A percentile compares a stretch with the other conserved stretches of the same genome.
Conservation (phyloP, 306 rosid species). For the Medicago arabica region DNA sequence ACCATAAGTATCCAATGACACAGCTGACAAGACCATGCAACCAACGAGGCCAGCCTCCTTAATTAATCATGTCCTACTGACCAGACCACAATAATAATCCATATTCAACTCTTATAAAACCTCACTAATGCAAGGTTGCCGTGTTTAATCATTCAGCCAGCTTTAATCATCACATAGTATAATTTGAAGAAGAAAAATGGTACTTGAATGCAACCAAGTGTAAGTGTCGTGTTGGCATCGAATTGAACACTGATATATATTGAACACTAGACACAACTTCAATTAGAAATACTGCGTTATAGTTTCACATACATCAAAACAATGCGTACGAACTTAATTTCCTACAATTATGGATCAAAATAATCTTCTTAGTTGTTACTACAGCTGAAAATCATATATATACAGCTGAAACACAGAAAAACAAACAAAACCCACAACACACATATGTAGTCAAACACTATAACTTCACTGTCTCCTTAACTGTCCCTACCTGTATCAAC, state of each 20-base stretch:
- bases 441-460: constrained; percentile 50
- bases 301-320: background rate
- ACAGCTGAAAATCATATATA: constrained; percentile 49
- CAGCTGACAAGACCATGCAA: constrained; percentile 18
- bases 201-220: background rate
- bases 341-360: constrained; percentile 43
- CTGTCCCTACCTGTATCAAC: constrained; percentile 53
- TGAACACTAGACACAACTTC: background rate
- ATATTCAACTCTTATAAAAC: background rate
- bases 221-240: background rate
- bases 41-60: constrained; percentile 15
- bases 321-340: constrained; percentile 13
- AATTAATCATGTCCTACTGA: background rate
- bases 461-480: constrained; percentile 45
- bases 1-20: constrained; percentile 21
- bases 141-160: background rate
- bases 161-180: background rate
- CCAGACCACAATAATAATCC: constrained; percentile 11
- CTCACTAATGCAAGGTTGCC: constrained; percentile 2
- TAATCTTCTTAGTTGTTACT: constrained; percentile 23
- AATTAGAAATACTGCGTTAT: background rate
- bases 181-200: background rate
- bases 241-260: background rate
- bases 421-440: constrained; percentile 51
- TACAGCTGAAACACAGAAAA: constrained; percentile 49